Base-by-base conservation (phyloP, 2,329 filamentous ascomycete genomes). In the Aspergillus cejpii region DNA sequence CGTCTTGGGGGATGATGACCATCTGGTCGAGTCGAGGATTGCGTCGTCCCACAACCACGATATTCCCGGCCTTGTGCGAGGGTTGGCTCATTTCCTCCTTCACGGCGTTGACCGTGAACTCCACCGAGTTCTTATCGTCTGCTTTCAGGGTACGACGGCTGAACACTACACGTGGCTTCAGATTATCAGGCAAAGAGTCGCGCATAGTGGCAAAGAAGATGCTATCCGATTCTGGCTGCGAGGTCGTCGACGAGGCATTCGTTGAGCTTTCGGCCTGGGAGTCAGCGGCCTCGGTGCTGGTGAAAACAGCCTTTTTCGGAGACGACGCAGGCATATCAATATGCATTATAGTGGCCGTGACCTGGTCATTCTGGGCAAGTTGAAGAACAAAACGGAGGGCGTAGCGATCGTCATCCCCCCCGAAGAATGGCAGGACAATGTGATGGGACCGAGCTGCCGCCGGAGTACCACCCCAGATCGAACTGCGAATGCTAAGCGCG, bases 351-450 rank as follows among this genome's bases (percentile, higher is more conserved):
- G 86, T 91, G 0, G 83, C 87, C 0, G 87, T 90, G 20, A 95
- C 80, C 34, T 85, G 79, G 3, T 80, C 76, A 57, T 89, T 92
- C 62, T 84, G 81, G 1, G 84, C 87, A 1, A 98, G 76, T 59
- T 96, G 91, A 2, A 97, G 74, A 2, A 91, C 84, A 19, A 97
- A 79, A 1, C 83, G 76, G 0, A 97, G 74, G 0, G 89, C 90
- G 3, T 84, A 79, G 6, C 81, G 78, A 59, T 96, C 91, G 59
- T 98, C 92, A 1, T 74, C 70, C 6, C 87, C 87, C 14, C 91
- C 90, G 47, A 95, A 83, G 67, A 88, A 97, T 0, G 90, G 85
- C 43, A 94, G 74, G 62, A 94, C 90, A 53, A 97, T 77, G 61
- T 91, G 88, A 61, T 94, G 88, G 27, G 80, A 81, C 49, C 81